A percentile compares a stretch with the other conserved stretches of the same genome.
Conservation (phyloP, 495 filamentous ascomycete genomes). For the Pyrenula aspistea region DNA sequence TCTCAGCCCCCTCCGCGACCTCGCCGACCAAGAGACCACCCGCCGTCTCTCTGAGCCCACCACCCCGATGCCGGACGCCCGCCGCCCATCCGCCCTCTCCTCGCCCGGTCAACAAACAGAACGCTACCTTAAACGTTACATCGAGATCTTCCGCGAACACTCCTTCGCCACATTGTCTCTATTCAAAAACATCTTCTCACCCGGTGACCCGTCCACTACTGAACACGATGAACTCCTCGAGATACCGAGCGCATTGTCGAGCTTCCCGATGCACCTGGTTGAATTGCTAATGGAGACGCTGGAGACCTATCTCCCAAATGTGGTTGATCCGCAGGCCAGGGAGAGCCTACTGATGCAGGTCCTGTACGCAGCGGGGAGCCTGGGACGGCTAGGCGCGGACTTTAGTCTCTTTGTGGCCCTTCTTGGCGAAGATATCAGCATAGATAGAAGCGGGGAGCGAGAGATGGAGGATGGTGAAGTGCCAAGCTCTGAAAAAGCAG, state of each 20-base stretch:
- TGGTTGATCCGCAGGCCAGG: conserved; percentile 62
- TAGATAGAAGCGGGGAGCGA: conserved; percentile 30
- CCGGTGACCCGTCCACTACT: conserved; percentile 21
- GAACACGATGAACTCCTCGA: conserved; percentile 48
- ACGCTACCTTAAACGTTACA: conserved; percentile 84
- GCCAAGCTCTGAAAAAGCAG: conserved; percentile 3
- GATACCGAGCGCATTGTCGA: conserved; percentile 65
- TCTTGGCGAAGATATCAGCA: conserved; percentile 44
- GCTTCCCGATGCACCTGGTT: conserved; percentile 79
- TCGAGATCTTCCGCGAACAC: conserved; percentile 97
- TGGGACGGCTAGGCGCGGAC: conserved; percentile 85
- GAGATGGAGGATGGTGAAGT: conserved; percentile 21
- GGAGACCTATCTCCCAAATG: conserved; percentile 66
- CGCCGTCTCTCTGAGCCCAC: conserved; percentile 19
- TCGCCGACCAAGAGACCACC: conserved; percentile 77
- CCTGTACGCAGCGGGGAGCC: conserved; percentile 85
- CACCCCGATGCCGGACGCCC: background rate
- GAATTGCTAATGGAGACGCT: conserved; percentile 71
- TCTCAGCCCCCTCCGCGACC: conserved; percentile 70
- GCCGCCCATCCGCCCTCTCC: background rate
- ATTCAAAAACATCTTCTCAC: conserved; percentile 79
- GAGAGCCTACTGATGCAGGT: conserved; percentile 92
- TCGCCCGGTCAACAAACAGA: conserved; percentile 75
- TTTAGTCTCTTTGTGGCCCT: conserved; percentile 79
- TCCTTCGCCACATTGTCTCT: conserved; percentile 90